A percentile compares a stretch with the other conserved stretches of the same genome.
Conservation (phyloP, 2,329 filamentous ascomycete genomes). For the Sarocladium kiliense region DNA sequence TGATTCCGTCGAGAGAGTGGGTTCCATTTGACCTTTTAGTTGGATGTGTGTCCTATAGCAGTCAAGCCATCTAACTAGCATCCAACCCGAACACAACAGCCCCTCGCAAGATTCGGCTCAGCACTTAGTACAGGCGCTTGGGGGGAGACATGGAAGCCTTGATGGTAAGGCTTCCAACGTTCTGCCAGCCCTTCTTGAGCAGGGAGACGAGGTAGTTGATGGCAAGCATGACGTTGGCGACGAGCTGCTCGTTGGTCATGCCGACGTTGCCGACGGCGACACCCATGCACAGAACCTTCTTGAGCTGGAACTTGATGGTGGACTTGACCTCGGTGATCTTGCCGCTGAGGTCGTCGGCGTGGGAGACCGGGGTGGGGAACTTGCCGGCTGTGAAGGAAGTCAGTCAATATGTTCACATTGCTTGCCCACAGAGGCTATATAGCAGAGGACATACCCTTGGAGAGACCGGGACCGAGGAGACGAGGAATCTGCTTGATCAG, state of each 20-base stretch:
- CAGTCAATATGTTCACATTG: conserved; percentile 18
- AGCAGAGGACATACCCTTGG: conserved; percentile 72
- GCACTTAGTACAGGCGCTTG: conserved; percentile 89
- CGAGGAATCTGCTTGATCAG: conserved; percentile 99
- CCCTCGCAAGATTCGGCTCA: conserved; percentile 44
- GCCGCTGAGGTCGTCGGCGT: conserved; percentile 85
- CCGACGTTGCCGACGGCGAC: conserved; percentile 98
- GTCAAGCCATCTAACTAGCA: conserved; percentile 1
- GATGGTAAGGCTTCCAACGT: conserved; percentile 98
- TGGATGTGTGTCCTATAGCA: not conserved
- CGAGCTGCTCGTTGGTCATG: conserved; percentile 93
- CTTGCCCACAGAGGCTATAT: not conserved
- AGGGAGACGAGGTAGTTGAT: conserved; percentile 99
- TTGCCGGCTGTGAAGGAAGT: conserved; percentile 70
- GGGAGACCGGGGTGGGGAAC: conserved; percentile 98
- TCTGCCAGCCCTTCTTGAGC: conserved; percentile 99
- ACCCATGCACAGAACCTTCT: conserved; percentile 99
- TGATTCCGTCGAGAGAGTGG: conserved; percentile 4
- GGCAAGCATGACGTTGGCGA: conserved; percentile 98
- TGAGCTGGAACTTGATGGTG: conserved; percentile 99
- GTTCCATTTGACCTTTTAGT: not conserved
- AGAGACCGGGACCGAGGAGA: conserved; percentile 98
- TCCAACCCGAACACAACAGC: conserved; percentile 16
- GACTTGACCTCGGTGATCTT: conserved; percentile 99
- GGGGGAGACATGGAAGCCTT: conserved; percentile 99